These are phyloP conservation scores for sweet orange (Citrus sinensis) DNA, from an alignment of 345 rosid species.

Conservation along the genomic window DNA sequence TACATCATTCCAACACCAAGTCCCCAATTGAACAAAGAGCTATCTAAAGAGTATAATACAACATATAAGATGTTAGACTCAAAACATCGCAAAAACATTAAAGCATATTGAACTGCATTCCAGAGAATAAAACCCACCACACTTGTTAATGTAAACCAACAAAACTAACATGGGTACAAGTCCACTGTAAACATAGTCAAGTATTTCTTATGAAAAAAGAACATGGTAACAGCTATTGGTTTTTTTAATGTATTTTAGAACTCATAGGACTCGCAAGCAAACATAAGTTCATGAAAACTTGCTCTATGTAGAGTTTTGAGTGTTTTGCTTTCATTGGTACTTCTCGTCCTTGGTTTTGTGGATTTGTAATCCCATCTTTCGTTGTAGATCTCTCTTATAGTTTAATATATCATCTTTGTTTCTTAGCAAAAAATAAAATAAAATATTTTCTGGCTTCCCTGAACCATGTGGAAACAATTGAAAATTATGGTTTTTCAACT, in stretches of 20 bases:
- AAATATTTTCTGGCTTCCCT: background rate
- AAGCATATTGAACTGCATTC: background rate
- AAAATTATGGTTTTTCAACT: background rate
- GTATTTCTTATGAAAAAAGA: background rate
- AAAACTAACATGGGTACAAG: background rate
- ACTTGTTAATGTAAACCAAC: background rate
- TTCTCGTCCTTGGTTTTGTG: no score
- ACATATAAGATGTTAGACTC: background rate
- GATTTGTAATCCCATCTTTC: no score
- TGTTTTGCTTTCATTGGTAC: no score
- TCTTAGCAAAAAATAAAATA: background rate
- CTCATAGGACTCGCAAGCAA: background rate
- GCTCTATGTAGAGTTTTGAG: no score
- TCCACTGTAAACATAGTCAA: background rate
- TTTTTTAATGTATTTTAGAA: background rate
- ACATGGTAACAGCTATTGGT: background rate
- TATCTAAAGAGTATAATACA: conserved; percentile 34
- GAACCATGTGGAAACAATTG: background rate
- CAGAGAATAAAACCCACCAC: background rate
- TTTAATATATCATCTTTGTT: no score
- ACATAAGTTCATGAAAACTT: background rate
- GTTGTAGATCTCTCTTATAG: no score
- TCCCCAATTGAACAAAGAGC: conserved; percentile 53
- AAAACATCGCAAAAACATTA: background rate
- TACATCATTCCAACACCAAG: conserved; percentile 75